These are phyloP conservation scores for Mycena pura DNA, from an alignment of 768 basidiomycete species.

Conservation along the genomic window DNA sequence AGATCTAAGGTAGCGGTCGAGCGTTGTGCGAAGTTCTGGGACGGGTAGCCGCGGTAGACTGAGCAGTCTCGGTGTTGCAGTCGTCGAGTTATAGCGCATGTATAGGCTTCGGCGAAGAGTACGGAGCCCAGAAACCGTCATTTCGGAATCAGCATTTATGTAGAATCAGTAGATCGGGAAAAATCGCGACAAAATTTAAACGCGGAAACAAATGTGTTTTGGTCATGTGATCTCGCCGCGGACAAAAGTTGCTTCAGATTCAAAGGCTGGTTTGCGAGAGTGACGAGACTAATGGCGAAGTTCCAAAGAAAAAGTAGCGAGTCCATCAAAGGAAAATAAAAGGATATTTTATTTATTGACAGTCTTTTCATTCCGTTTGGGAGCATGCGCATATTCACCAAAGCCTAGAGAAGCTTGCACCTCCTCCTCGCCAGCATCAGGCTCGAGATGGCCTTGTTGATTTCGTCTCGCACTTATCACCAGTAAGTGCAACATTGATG, in stretches of 20 bases:
- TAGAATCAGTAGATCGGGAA: not conserved
- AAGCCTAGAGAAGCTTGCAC: conserved; percentile 86
- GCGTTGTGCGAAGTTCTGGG: conserved; percentile 75
- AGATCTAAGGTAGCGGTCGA: conserved; percentile 80
- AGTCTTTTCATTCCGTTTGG: conserved; percentile 37
- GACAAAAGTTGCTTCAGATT: no score
- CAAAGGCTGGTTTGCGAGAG: no score
- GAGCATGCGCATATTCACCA: conserved; percentile 62
- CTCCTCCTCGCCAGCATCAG: conserved; percentile 83
- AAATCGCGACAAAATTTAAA: conserved; percentile 9
- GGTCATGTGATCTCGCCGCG: not conserved
- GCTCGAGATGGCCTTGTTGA: conserved; percentile 83
- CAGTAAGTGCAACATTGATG: not conserved
- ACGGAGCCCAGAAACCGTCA: conserved; percentile 11
- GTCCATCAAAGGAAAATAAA: not conserved
- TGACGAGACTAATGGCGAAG: no score
- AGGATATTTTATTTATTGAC: not conserved
- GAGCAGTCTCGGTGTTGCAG: conserved; percentile 32
- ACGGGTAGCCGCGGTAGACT: conserved; percentile 79
- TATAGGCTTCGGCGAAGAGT: conserved; percentile 5
- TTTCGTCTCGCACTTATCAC: conserved; percentile 85
- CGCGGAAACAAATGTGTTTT: not conserved
- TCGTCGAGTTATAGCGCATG: conserved; percentile 26
- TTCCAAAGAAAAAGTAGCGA: not conserved
- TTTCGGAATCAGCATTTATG: conserved; percentile 21